Evolutionary conservation across 306 rosid genomes (phyloP), one percentile per base, ranked within the genome.

Genomic region (Casuarina cunninghamiana): DNA sequence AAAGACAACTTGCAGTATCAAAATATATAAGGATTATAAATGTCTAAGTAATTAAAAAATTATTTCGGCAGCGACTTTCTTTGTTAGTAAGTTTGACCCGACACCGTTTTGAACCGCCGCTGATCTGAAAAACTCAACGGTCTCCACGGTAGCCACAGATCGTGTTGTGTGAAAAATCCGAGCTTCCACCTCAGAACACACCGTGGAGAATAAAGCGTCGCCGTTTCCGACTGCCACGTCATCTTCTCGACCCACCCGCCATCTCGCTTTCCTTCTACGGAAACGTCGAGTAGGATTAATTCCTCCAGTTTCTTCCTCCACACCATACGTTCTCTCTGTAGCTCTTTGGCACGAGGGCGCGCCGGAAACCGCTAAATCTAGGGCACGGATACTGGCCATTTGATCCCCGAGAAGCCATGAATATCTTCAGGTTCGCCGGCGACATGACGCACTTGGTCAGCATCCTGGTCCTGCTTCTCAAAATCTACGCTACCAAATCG

Each of bases 401-500:
- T 44, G 55, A 21, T 54, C 50, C 48, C 60, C 63, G 42, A n/a
- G 76, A 77, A 48, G 51, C 84, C 85, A 95, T 92, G 99, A 95
- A 95, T 57, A 81, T 84, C 84, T 95, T 95, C 90, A 91, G 99
- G 82, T 83, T 95, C 82, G 91, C 93, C 77, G 99, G 97, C n/a
- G 99, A 95, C 50, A 88, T 92, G 94, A 91, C 91, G 21, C 99
- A 95, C 83, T 84, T 95, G 77, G 78, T 88, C 88, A 95, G 99
- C 84, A 91, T 95, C 81, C 65, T 95, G 69, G 89, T 95, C 44
- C 90, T 95, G 32, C 92, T 92, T 17, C 98, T 95, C 91, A 95
- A 95, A 88, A 92, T 95, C 80, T 95, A 95, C 82, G 96, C 98
- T 6, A 95, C 98, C 78, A 95, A 89, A 78, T 95, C 98, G 19